Evolutionary conservation across 306 rosid genomes (phyloP), one percentile per base, ranked within the genome.

Genomic region (Vigna reflexopilosa): DNA sequence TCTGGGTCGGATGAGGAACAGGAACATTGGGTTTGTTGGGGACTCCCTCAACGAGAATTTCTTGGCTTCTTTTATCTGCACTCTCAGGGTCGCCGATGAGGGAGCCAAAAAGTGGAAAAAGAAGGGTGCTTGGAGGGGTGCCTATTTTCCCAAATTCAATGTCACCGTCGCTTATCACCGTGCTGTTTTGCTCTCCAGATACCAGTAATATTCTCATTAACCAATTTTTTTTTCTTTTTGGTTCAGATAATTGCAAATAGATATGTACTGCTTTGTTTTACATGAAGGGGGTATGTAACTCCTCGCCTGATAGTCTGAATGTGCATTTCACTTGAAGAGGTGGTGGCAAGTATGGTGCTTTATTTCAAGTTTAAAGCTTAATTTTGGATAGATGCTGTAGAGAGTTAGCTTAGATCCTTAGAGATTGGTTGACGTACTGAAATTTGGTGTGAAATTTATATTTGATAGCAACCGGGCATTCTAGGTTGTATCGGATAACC

Each of bases 91-190:
- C 49, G 97, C 92, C 62, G 97, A 94, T 84, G 32, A 20, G 80
- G 91, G 89, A 16, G 97, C 92, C 9, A 84, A 82, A 78, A 92
- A 79, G 83, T 94, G 97, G 98, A 94, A 94, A 85, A 89, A 81
- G 85, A 94, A 86, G 47, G 97, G 97, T 42, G 95, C 92, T 87
- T 94, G 92, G 98, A 94, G 85, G 49, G 97, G 98, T 52, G 97
- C 93, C 56, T 89, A 90, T 87, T 94, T 94, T 68, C 97, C 98
- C 6, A 90, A 75, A 67, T 90, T 85, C 58, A 94, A 92, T 81
- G 92, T 90, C 17, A 94, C 95, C 0, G 91, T 94, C 13, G 91
- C 83, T 17, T 94, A 94, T 82, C 97, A 92, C 80, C 97, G 98
- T 15, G 93, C 97, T 0, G 98, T 94, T 68, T 83, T 94, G 85